A percentile compares a stretch with the other conserved stretches of the same genome.
These are phyloP conservation scores for Alternaria conjuncta DNA, from an alignment of 2,329 filamentous ascomycete species.

Conservation along the genomic window DNA sequence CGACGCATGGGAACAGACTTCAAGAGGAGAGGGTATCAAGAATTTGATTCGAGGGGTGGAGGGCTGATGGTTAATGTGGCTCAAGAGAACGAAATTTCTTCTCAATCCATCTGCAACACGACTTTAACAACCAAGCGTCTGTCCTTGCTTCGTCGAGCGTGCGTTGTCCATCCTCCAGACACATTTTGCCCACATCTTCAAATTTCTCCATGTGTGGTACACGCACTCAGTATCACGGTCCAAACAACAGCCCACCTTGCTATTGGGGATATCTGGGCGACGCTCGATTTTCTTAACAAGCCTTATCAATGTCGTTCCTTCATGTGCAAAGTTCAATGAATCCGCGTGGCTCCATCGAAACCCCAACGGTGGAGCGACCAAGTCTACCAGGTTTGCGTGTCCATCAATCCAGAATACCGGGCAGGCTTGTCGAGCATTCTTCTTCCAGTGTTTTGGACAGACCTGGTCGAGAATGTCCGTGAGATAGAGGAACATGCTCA, in stretches of 20 bases:
- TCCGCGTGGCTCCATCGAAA: neutral
- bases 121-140: neutral
- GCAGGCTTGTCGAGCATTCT: too few species aligned
- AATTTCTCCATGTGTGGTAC: neutral
- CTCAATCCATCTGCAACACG: neutral
- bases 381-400: neutral
- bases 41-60: conserved; percentile 40
- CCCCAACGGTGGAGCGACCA: neutral
- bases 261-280: neutral
- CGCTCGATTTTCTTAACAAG: neutral
- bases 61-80: conserved; percentile 13
- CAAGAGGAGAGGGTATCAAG: conserved; percentile 42
- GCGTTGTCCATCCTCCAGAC: neutral
- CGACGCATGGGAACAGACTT: conserved; percentile 42
- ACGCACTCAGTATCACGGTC: neutral
- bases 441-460: neutral
- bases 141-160: neutral
- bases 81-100: neutral
- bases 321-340: neutral
- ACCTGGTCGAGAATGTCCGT: neutral
- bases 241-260: neutral
- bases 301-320: neutral
- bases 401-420: neutral
- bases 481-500: neutral
- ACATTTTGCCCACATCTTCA: neutral